These are phyloP conservation scores for Acephala macrosclerotiorum DNA, from an alignment of 2,329 filamentous ascomycete species.

Conservation along the genomic window DNA sequence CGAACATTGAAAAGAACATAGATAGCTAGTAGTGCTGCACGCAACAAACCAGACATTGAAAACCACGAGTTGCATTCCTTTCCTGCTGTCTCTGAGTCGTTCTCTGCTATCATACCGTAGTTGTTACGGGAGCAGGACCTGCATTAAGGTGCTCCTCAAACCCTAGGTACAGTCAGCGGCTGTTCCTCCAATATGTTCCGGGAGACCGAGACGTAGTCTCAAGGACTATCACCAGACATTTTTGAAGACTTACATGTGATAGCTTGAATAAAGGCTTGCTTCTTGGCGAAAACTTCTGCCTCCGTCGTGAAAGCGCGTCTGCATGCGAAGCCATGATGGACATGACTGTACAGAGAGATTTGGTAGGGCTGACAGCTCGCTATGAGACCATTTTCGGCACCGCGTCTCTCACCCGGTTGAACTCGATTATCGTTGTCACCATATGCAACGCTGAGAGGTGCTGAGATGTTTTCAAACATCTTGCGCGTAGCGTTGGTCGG, in stretches of 20 bases:
- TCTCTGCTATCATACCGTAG: too few relatives aligned
- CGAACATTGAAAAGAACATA: too few relatives aligned
- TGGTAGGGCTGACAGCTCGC: slow-evolving; percentile 51
- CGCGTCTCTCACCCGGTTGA: not conserved
- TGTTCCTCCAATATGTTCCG: too few relatives aligned
- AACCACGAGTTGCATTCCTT: too few relatives aligned
- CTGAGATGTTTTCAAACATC: not conserved
- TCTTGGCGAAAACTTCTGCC: slow-evolving; percentile 71
- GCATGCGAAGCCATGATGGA: slow-evolving; percentile 76
- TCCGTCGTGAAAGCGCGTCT: slow-evolving; percentile 64
- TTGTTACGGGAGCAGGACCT: too few relatives aligned
- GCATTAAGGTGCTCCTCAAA: too few relatives aligned
- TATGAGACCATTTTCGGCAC: not conserved
- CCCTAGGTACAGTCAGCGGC: too few relatives aligned
- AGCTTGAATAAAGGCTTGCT: slow-evolving; percentile 80
- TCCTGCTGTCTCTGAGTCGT: too few relatives aligned
- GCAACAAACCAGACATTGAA: too few relatives aligned
- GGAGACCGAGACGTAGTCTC: too few relatives aligned
- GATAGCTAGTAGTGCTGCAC: too few relatives aligned
- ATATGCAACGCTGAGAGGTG: slow-evolving; percentile 18
- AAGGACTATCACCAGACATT: slow-evolving; percentile 51
- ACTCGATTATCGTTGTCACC: slow-evolving; percentile 10
- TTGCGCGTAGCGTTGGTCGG: not conserved
- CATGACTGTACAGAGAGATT: slow-evolving; percentile 75
- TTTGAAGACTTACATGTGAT: slow-evolving; percentile 65